Conservation (phyloP, 768 basidiomycete species). For the Pleurotus sapidus region DNA sequence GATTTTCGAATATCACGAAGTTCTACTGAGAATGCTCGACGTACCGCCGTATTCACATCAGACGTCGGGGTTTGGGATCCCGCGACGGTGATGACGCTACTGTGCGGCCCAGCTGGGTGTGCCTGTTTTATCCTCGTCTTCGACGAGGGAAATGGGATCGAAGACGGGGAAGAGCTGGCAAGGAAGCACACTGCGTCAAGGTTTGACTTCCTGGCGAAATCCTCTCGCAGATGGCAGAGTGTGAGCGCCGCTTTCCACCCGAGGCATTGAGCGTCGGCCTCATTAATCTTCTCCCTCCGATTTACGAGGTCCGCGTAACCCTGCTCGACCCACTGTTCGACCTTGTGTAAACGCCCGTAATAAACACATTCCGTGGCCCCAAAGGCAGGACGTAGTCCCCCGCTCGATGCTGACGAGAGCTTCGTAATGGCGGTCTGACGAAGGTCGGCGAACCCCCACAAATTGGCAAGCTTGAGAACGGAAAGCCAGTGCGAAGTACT, state of each 20-base stretch:
- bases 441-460: conserved; percentile 2
- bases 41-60: too few species aligned
- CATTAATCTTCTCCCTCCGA: neutral
- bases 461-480: neutral
- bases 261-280: neutral
- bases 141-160: too few species aligned
- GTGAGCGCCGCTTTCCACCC: neutral
- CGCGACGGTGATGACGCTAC: too few species aligned
- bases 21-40: too few species aligned
- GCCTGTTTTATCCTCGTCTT: too few species aligned
- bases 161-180: too few species aligned
- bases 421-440: neutral
- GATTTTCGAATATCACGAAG: too few species aligned
- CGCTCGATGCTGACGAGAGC: neutral
- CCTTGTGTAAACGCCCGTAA: neutral
- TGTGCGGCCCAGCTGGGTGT: too few species aligned
- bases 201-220: neutral
- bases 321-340: neutral
- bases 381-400: too few species aligned
- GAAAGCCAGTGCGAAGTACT: neutral
- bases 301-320: neutral
- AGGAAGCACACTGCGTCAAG: too few species aligned
- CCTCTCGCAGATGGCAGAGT: neutral
- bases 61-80: too few species aligned
- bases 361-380: neutral